Base-by-base conservation (phyloP, 148 eudicot species). In the Bassia scoparia region DNA sequence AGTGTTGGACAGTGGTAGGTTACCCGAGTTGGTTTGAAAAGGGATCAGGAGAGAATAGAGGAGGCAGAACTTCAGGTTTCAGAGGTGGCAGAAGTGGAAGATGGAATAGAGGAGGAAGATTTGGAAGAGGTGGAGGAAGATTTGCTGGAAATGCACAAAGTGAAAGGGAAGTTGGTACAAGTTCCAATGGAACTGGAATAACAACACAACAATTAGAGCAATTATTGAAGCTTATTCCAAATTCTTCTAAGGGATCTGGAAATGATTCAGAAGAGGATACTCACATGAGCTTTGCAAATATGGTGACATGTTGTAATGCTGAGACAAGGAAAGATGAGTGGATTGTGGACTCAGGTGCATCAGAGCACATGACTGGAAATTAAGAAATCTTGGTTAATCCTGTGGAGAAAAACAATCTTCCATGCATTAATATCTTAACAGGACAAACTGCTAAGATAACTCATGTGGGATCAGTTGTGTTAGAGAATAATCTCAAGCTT, bases 341-440 rank as follows among this genome's bases (percentile, higher is more conserved):
- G 74, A 71, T 71, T 0, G 16, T 71, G 1, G 53, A 71, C 10
- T 24, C 65, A 0, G 37, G 74, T 0, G 74, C 74, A 2, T 8
- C 49, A 4, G 13, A 70, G 4, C 74, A 70, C 16, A 55, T 70
- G 74, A 69, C 43, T 20, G 60, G 29, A 10, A 0, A 0, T 4
- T 50, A 0, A 18, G 38, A 21, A 0, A 8, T 3, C 0, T 3
- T 69, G 0, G 30, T 1, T 0, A 4, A 7, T 0, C 26, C 9
- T 0, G 4, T 2, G 21, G 18, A 0, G 0, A 5, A 0, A 0
- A 5, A n/a, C 2, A 5, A 37, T 37, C 7, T 5, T 2, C 9
- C 1, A 37, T 5, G 9, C 5, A 37, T 37, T 6, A 37, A 10
- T 10, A 37, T 37, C 7, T 10, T 15, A 7, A n/a, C 18, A 17